A percentile compares a stretch with the other conserved stretches of the same genome.
These are phyloP conservation scores for Trichaptum fuscoviolaceum DNA, from an alignment of 768 basidiomycete species.

Conservation along the genomic window DNA sequence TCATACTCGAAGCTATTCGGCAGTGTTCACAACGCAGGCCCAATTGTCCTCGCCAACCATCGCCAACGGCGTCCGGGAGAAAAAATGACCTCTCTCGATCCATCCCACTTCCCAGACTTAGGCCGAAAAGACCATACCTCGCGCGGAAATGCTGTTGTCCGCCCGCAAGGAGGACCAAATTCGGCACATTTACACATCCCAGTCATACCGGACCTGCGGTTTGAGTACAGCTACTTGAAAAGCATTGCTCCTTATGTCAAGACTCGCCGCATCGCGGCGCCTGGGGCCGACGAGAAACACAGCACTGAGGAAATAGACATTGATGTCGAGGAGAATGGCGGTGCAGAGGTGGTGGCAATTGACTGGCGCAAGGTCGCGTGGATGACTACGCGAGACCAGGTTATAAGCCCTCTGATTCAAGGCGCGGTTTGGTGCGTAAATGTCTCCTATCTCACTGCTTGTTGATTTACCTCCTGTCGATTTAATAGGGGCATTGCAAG, in stretches of 20 bases:
- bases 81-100: conserved; percentile 14
- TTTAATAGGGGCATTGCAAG: conserved; percentile 39
- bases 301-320: conserved; percentile 20
- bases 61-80: neutral
- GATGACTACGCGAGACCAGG: conserved; percentile 63
- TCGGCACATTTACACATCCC: conserved; percentile 32
- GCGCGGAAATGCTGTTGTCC: conserved; percentile 8
- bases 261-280: conserved; percentile 21
- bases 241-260: conserved; percentile 52
- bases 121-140: conserved; percentile 5
- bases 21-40: no score
- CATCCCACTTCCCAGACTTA: conserved; percentile 9
- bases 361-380: conserved; percentile 57
- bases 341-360: conserved; percentile 33
- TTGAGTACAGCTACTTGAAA: conserved; percentile 65
- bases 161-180: neutral
- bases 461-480: neutral
- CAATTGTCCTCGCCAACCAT: conserved; percentile 1
- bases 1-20: neutral
- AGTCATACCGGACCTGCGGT: conserved; percentile 67
- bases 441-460: conserved; percentile 4
- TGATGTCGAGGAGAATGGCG: conserved; percentile 18
- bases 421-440: conserved; percentile 56
- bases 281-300: conserved; percentile 24
- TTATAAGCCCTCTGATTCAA: conserved; percentile 62